A percentile compares a stretch with the other conserved stretches of the same genome.
These are phyloP conservation scores for Trichoderma orchidacearum DNA, from an alignment of 495 filamentous ascomycete genomes.

Conservation along the genomic window DNA sequence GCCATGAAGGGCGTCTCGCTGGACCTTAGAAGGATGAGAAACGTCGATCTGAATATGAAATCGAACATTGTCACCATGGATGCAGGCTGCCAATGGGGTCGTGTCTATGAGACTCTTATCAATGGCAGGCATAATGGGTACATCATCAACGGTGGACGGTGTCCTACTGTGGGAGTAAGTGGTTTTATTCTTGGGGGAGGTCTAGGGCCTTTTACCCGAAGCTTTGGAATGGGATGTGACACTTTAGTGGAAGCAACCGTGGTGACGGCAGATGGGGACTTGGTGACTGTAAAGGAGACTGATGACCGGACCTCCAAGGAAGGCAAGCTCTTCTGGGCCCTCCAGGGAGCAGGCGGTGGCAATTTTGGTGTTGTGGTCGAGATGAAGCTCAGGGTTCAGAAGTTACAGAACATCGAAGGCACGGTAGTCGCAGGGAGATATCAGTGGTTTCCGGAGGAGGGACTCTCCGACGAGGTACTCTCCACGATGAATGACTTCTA, in stretches of 20 bases:
- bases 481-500: neutral
- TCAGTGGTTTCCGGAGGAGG: neutral
- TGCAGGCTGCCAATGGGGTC: constrained; percentile 30
- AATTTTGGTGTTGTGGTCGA: neutral
- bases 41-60: constrained; percentile 5
- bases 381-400: neutral
- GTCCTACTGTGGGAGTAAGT: constrained; percentile 36
- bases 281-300: constrained; percentile 26
- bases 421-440: neutral
- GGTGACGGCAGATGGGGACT: constrained; percentile 30
- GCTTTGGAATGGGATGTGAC: constrained; percentile 33
- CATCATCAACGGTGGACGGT: constrained; percentile 29
- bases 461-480: neutral
- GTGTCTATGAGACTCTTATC: constrained; percentile 24
- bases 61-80: constrained; percentile 19
- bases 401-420: neutral
- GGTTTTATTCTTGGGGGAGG: constrained; percentile 41
- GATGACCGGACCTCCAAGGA: constrained; percentile 24
- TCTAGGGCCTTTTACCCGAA: constrained; percentile 28
- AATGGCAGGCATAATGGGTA: constrained; percentile 19
- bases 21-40: constrained; percentile 7
- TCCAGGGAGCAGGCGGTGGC: constrained; percentile 22
- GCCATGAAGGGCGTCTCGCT: constrained; percentile 7
- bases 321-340: constrained; percentile 43
- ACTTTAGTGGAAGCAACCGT: constrained; percentile 30